Percentiles rank a stretch among this genome's conserved stretches.
These are phyloP conservation scores for Penicillium crustosum DNA, from an alignment of 2,329 filamentous ascomycete species.

Conservation along the genomic window DNA sequence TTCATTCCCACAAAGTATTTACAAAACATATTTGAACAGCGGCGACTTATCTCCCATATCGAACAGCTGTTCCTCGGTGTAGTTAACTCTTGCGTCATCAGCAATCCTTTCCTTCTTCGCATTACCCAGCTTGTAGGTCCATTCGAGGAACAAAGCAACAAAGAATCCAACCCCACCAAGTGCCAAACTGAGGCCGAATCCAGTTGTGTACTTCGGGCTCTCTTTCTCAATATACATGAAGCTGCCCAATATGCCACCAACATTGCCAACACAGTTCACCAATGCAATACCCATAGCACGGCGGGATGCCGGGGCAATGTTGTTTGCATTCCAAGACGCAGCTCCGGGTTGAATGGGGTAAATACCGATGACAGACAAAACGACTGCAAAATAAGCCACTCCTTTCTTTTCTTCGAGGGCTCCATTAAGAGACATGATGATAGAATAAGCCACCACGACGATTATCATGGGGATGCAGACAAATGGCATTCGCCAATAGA, in stretches of 20 bases:
- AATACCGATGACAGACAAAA: slow-evolving; percentile 25
- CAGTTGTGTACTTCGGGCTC: slow-evolving; percentile 22
- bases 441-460: slow-evolving; percentile 18
- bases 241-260: slow-evolving; percentile 27
- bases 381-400: slow-evolving; percentile 25
- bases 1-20: neutral
- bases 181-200: slow-evolving; percentile 24
- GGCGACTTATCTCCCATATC: slow-evolving; percentile 46
- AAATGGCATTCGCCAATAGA: slow-evolving; percentile 30
- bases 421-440: slow-evolving; percentile 26
- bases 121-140: slow-evolving; percentile 21
- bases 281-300: slow-evolving; percentile 25
- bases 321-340: slow-evolving; percentile 29
- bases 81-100: slow-evolving; percentile 19
- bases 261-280: slow-evolving; percentile 25
- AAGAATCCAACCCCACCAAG: slow-evolving; percentile 19
- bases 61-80: slow-evolving; percentile 42
- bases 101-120: slow-evolving; percentile 18
- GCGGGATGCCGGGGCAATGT: slow-evolving; percentile 25
- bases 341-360: slow-evolving; percentile 29
- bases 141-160: slow-evolving; percentile 22
- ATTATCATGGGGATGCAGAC: slow-evolving; percentile 19
- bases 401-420: slow-evolving; percentile 21
- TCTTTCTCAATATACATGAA: slow-evolving; percentile 28
- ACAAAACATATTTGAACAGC: slow-evolving; percentile 39